phyloP scores from a whole-genome alignment of 345 rosid genomes.

The Eucalyptus dawsonii region DNA sequence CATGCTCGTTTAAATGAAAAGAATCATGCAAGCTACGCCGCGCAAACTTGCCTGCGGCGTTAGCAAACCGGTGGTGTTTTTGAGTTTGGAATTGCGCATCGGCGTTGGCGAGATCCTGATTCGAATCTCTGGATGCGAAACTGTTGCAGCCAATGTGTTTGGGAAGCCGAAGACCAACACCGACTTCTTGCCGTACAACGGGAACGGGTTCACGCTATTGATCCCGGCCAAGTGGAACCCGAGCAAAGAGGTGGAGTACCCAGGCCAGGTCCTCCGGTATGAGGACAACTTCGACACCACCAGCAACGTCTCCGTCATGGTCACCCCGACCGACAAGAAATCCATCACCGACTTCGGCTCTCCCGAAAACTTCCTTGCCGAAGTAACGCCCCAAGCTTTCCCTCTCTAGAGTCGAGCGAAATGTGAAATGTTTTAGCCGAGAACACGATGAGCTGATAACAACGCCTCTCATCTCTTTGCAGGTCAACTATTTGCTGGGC shows the following conservation, averaged over 20 bases:
- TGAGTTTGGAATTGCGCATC: not conserved
- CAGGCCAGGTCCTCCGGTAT: constrained; percentile 79
- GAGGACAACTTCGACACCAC: constrained; percentile 86
- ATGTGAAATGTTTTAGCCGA: not conserved
- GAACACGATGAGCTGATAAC: not conserved
- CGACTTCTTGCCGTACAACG: constrained; percentile 57
- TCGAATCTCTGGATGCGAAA: no score
- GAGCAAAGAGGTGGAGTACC: constrained; percentile 83
- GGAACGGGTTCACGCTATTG: constrained; percentile 65
- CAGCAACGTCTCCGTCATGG: constrained; percentile 42
- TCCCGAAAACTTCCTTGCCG: constrained; percentile 36
- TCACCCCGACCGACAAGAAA: constrained; percentile 81
- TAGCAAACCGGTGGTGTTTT: not conserved
- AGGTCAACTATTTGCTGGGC: constrained; percentile 84
- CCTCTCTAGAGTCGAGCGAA: not conserved
- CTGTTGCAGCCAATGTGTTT: constrained; percentile 67
- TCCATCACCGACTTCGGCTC: constrained; percentile 75
- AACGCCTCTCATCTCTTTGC: constrained; percentile 1
- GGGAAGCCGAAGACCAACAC: constrained; percentile 87
- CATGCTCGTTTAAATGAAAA: not conserved
- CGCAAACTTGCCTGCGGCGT: not conserved
- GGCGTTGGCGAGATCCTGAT: not conserved
- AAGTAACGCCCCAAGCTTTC: not conserved
- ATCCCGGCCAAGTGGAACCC: constrained; percentile 93
- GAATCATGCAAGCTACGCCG: not conserved